Evolutionary conservation across 495 filamentous ascomycete genomes (phyloP), one percentile per base, ranked within the genome.

Genomic region (Oidiodendron maius): DNA sequence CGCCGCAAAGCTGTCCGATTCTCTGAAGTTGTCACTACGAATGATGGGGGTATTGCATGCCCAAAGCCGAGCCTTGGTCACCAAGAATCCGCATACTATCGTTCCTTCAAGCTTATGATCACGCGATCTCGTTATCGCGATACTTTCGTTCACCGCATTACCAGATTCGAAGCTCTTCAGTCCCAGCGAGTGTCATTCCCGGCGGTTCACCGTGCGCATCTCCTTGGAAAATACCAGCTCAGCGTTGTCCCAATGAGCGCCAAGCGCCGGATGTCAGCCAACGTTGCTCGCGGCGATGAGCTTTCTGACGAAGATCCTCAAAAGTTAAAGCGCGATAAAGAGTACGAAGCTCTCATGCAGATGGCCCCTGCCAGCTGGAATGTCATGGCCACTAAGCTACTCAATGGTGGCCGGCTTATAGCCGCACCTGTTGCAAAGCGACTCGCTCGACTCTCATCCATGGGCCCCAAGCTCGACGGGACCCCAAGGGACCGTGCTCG

Each of bases 151-250:
- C 86, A 95, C 61, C 83, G 87, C 3, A 81, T 86, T 51, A 78
- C 86, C 23, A 83, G 93, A 40, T 93, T 89, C 44, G 93, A 97
- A 60, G 90, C 91, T 15, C 68, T 96, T 11, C 90, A 95, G 61
- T 78, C 91, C 17, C 77, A 83, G 52, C 84, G 93, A 10, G 74
- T 90, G 15, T 78, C 74, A 17, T 67, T 87, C 53, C 70, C 73
- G 30, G 72, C 78, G 42, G 62, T 71, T 42, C 84, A 90, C 57
- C 71, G 78, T 51, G 80, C 84, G 61, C 82, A 86, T 58, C 74
- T 96, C 22, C 74, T 83, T 24, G 88, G 89, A 41, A 87, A 85
- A 56, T 91, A 84, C 60, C 81, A 89, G 62, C 62, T 80, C 18
- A 75, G 70, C 11, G 73, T 78, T 18, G 60, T 77, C 9, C 76